Evolutionary conservation across 768 basidiomycete species (phyloP), one percentile per base, ranked within the genome.

Genomic region (Lactifluus piperatus): DNA sequence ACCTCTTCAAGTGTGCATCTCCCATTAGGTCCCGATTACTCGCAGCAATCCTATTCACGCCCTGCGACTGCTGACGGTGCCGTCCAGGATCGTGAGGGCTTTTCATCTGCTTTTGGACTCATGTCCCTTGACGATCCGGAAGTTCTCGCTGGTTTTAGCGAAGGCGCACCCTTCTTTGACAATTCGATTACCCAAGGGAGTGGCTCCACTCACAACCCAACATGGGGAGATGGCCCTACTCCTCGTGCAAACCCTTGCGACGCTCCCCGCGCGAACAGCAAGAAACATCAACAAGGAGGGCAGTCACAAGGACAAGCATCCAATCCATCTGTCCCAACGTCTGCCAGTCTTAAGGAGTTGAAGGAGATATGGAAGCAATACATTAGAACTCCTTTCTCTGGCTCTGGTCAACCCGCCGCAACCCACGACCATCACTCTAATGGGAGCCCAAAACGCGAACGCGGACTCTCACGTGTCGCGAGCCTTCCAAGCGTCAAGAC

Each of bases 51-150:
- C 5, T 52, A 30, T 53, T 61, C 45, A 58, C 69, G 57, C 50
- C 66, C 63, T 56, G 51, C 62, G 54, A 68, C 68, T 14, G 45
- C 41, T 47, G 51, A 44, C 53, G 60, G 29, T 52, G 57, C 48
- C 57, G 54, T 45, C 24, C 57, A 44, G 49, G 72, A 62, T 41
- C 69, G 50, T 30, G 62, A 57, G 27, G 68, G 71, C 18, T 71
- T 72, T 56, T 73, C 71, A 10, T 69, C 67, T 37, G 84, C 83
- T 1, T 90, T 91, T 67, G 88, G 86, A 8, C 76, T 85, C 52
- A 80, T 91, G 83, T 82, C 81, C 20, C 76, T 91, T 51, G 88
- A 89, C 57, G 88, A 91, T 66, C 81, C 83, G 1, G 79, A 79
- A 54, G 82, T 84, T 8, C 75, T 89, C 37, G 82, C 85, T 0